Percentiles rank a stretch among this genome's conserved stretches.
These are phyloP conservation scores for Prunus fruticosa DNA, from an alignment of 306 rosid genomes.

Conservation along the genomic window DNA sequence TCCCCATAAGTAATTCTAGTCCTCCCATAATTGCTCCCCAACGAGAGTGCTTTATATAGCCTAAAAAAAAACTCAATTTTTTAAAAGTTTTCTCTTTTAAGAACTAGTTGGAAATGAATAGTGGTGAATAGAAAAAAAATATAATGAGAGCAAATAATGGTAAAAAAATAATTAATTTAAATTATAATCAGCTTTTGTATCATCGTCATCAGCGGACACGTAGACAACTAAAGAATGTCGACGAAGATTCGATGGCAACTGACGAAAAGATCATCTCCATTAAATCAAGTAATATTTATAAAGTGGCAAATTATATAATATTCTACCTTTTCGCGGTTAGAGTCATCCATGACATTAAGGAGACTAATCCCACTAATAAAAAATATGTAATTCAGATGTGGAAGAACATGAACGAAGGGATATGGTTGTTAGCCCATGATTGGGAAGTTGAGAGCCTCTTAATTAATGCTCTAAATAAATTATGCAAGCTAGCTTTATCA, in stretches of 20 bases:
- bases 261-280: neutral
- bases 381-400: conserved; percentile 15
- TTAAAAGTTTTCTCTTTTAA: no score
- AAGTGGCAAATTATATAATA: conserved; percentile 8
- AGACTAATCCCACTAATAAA: conserved; percentile 27
- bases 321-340: conserved; percentile 25
- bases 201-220: neutral
- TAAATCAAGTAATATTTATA: neutral
- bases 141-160: neutral
- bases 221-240: conserved; percentile 4
- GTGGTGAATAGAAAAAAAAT: no score
- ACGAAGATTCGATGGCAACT: neutral
- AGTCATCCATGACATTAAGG: conserved; percentile 47
- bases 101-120: no score
- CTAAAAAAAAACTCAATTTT: no score
- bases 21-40: no score
- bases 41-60: no score
- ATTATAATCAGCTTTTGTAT: neutral
- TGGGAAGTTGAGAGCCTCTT: conserved; percentile 41
- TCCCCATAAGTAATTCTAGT: no score
- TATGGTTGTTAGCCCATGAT: conserved; percentile 47
- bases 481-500: neutral
- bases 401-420: conserved; percentile 39
- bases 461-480: conserved; percentile 7
- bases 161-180: neutral